phyloP scores from a whole-genome alignment of 305 asterid species.

The Plantago coronopus region DNA sequence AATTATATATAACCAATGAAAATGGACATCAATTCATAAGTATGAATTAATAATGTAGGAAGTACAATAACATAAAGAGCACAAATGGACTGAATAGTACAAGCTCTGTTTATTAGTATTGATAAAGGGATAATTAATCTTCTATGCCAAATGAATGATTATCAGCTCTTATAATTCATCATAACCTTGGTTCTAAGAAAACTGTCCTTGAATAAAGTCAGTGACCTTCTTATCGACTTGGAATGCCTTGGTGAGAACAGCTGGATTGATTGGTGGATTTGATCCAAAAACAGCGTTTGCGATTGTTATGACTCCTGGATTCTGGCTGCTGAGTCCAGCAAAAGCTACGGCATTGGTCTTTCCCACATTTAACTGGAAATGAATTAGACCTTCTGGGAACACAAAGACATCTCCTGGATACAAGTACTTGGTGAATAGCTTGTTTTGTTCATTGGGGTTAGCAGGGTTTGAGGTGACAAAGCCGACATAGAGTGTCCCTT shows the following conservation, averaged over 20 bases:
- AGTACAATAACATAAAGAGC: no score
- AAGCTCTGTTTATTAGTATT: no score
- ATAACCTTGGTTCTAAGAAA: no score
- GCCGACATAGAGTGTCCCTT: conserved; percentile 21
- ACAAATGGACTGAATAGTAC: no score
- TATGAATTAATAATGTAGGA: no score
- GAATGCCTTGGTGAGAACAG: conserved; percentile 19
- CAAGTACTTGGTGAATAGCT: conserved; percentile 16
- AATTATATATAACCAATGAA: no score
- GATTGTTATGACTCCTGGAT: no score
- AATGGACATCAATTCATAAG: no score
- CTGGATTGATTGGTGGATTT: conserved; percentile 16
- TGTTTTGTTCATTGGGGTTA: neutral
- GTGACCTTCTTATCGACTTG: conserved; percentile 19
- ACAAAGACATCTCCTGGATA: conserved; percentile 14
- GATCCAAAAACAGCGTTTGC: conserved; percentile 14
- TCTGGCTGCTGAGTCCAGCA: conserved; percentile 17
- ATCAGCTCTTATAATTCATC: no score
- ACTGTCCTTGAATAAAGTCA: conserved; percentile 4
- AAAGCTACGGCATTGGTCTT: conserved; percentile 6
- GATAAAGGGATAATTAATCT: no score
- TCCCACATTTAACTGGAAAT: conserved; percentile 14
- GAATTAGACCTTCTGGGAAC: conserved; percentile 17
- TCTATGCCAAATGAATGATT: no score
- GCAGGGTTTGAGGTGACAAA: no score